Conservation (phyloP, 1,284 basidiomycete genomes). For the Fomitopsis palustris region DNA sequence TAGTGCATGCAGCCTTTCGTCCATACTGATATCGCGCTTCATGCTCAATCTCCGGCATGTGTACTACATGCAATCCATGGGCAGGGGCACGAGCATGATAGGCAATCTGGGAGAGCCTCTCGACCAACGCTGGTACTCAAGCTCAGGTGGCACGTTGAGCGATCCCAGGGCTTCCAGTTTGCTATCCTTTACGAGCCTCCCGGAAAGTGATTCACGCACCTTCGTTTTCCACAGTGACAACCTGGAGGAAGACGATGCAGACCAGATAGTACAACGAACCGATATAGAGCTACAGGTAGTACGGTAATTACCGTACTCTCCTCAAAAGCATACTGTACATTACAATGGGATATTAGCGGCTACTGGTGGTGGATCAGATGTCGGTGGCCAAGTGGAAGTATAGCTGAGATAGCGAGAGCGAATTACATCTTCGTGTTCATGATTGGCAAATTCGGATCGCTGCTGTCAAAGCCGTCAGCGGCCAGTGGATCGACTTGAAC, state of each 20-base stretch:
- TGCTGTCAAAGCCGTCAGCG: too few relatives aligned
- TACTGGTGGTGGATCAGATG: too few relatives aligned
- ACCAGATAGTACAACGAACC: background rate
- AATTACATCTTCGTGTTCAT: background rate
- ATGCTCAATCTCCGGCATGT: constrained; percentile 18
- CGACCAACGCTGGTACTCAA: background rate
- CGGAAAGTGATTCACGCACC: background rate
- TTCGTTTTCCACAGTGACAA: background rate
- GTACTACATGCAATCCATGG: constrained; percentile 1
- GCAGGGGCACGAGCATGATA: constrained; percentile 1
- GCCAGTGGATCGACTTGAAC: too few relatives aligned
- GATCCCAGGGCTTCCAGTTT: background rate
- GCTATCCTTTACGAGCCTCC: too few relatives aligned
- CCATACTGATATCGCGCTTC: constrained; percentile 21
- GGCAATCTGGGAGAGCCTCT: constrained; percentile 4
- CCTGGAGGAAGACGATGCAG: background rate
- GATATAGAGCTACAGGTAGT: background rate
- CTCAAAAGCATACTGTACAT: background rate
- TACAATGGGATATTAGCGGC: too few relatives aligned
- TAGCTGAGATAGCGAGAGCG: too few relatives aligned
- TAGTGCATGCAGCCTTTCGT: background rate
- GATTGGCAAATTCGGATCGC: background rate
- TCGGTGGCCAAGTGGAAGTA: too few relatives aligned
- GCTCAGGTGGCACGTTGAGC: background rate
- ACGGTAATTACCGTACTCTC: background rate